Evolutionary conservation across 176 grass and related monocot species (phyloP).

Genomic region (Rhynchospora breviuscula): DNA sequence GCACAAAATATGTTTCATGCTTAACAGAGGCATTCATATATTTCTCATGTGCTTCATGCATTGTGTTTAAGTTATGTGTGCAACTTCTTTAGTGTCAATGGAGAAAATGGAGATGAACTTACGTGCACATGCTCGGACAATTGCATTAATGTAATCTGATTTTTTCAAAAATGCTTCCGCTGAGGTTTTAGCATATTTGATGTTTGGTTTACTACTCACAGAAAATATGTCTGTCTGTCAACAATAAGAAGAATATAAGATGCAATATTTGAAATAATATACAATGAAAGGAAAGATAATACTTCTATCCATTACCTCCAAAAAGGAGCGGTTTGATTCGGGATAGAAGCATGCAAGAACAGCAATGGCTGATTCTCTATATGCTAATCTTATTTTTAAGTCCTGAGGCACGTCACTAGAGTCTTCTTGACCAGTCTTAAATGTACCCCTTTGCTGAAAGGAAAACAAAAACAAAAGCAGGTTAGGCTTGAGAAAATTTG

Average conservation of each 20-base stretch:
- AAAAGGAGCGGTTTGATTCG: conserved; percentile 15
- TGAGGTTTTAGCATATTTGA: conserved; percentile 17
- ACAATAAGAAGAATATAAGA: too few species aligned
- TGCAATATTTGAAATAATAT: too few species aligned
- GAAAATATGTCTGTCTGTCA: too few species aligned
- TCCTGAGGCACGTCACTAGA: conserved; percentile 33
- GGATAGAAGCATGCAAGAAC: conserved; percentile 34
- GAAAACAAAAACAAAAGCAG: too few species aligned
- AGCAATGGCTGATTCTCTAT: conserved; percentile 32
- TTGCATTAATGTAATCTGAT: conserved; percentile 33
- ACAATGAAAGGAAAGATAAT: too few species aligned
- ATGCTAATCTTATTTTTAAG: conserved; percentile 32
- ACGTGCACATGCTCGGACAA: conserved; percentile 37
- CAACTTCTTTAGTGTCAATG: background rate
- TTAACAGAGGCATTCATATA: too few species aligned
- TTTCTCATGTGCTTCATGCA: too few species aligned
- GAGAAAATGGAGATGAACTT: background rate
- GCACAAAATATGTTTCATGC: too few species aligned
- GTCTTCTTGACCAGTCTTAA: conserved; percentile 36
- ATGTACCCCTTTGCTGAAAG: conserved; percentile 23
- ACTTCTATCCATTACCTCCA: too few species aligned
- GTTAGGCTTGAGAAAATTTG: too few species aligned
- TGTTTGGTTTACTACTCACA: conserved; percentile 13
- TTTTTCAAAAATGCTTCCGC: conserved; percentile 32
- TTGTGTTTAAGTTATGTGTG: too few species aligned